phyloP scores from a whole-genome alignment of 192 early-diverging fungal genomes.

The Umbelopsis ramanniana region DNA sequence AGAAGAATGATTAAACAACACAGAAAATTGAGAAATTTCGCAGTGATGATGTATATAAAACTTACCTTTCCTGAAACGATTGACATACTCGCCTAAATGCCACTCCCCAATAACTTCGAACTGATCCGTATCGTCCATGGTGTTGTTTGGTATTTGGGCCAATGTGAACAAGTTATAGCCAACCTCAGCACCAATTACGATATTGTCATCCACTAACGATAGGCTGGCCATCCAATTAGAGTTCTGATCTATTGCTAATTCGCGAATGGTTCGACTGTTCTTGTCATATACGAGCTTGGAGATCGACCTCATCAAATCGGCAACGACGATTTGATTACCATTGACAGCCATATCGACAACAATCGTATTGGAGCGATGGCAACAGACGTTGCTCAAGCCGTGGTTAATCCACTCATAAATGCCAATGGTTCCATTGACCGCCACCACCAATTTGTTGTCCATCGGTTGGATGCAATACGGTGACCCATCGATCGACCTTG shows the following conservation, averaged over 20 bases:
- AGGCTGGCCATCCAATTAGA: conserved; percentile 66
- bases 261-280: conserved; percentile 47
- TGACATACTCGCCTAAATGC: conserved; percentile 85
- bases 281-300: conserved; percentile 62
- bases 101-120: conserved; percentile 69
- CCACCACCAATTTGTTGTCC: conserved; percentile 70
- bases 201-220: conserved; percentile 58
- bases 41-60: no score
- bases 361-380: conserved; percentile 59
- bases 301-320: conserved; percentile 83
- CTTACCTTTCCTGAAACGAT: conserved; percentile 77
- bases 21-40: not conserved
- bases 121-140: conserved; percentile 51
- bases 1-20: not conserved
- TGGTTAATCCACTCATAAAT: conserved; percentile 2
- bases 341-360: conserved; percentile 59
- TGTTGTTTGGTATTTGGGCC: conserved; percentile 49
- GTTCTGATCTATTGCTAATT: conserved; percentile 65
- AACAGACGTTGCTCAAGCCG: conserved; percentile 26
- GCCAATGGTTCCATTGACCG: conserved; percentile 61
- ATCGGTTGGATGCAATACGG: conserved; percentile 67
- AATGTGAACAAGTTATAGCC: conserved; percentile 66
- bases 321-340: conserved; percentile 76
- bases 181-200: conserved; percentile 64
- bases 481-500: conserved; percentile 59